These are phyloP conservation scores for Paramecium octaurelia DNA, from an alignment of 73 alveolate genomes.

Conservation along the genomic window DNA sequence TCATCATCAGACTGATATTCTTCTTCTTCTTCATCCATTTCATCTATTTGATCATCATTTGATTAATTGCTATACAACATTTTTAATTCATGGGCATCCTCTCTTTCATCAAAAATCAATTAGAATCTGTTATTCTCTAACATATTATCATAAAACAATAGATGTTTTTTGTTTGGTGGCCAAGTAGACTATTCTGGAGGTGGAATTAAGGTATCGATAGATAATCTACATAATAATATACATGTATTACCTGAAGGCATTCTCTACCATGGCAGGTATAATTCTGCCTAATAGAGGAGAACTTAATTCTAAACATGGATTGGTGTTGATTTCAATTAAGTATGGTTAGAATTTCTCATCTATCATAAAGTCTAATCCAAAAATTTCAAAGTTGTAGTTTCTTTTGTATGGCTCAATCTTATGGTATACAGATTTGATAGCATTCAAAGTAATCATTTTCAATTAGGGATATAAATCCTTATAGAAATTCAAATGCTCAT, in stretches of 20 bases:
- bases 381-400: conserved; percentile 67
- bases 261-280: conserved; percentile 72
- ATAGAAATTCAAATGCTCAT: conserved; percentile 56
- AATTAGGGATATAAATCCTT: conserved; percentile 66
- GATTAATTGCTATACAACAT: not conserved
- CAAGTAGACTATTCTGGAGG: conserved; percentile 52
- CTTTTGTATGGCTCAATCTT: conserved; percentile 70
- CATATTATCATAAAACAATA: conserved; percentile 61
- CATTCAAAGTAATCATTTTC: conserved; percentile 56
- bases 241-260: conserved; percentile 44
- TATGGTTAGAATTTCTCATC: conserved; percentile 69
- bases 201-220: conserved; percentile 71
- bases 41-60: conserved; percentile 45
- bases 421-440: conserved; percentile 67
- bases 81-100: conserved; percentile 65
- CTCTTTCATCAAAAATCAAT: conserved; percentile 68
- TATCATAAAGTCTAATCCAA: conserved; percentile 78
- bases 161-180: conserved; percentile 59
- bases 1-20: conserved; percentile 60
- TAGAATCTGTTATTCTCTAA: conserved; percentile 63
- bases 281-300: conserved; percentile 72
- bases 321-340: conserved; percentile 74
- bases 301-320: conserved; percentile 71
- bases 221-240: conserved; percentile 45
- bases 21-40: conserved; percentile 64